Conservation (phyloP, 2,329 filamentous ascomycete species). For the Trematosphaeria pertusa region DNA sequence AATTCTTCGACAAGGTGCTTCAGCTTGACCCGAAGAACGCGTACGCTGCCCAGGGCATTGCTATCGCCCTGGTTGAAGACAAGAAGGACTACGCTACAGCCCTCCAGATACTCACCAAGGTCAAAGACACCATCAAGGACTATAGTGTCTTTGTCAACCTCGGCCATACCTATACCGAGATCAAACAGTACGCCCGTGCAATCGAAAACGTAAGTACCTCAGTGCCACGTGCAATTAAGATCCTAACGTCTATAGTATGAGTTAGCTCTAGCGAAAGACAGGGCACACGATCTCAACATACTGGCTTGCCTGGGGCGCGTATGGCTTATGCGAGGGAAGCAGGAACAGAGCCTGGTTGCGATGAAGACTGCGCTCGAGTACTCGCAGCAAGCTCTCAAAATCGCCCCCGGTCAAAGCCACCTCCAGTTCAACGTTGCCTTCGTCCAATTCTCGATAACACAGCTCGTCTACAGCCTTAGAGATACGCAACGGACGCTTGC, state of each 20-base stretch:
- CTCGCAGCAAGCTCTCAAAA: constrained; percentile 72
- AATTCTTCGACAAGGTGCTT: constrained; percentile 97
- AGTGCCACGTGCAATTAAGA: neutral
- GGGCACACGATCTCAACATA: constrained; percentile 78
- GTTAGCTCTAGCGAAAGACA: constrained; percentile 78
- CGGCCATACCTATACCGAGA: constrained; percentile 88
- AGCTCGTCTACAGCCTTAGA: constrained; percentile 74
- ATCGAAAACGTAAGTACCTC: constrained; percentile 72
- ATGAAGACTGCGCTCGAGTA: constrained; percentile 71
- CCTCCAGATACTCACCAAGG: constrained; percentile 85
- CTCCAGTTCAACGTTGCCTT: constrained; percentile 98
- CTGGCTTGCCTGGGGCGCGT: constrained; percentile 86
- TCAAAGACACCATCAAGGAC: constrained; percentile 89
- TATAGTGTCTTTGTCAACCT: constrained; percentile 90
- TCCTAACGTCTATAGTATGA: constrained; percentile 69
- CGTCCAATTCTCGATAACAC: constrained; percentile 92
- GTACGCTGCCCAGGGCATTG: constrained; percentile 94
- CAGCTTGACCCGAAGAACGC: constrained; percentile 95
- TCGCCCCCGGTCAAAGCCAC: constrained; percentile 83
- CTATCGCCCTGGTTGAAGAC: constrained; percentile 92
- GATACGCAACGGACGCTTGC: constrained; percentile 79
- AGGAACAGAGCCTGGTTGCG: constrained; percentile 67
- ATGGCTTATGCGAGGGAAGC: constrained; percentile 81
- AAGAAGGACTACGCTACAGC: constrained; percentile 86
- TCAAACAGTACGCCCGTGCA: constrained; percentile 87